phyloP scores from a whole-genome alignment of 208 protist species.

The Leishmania amazonensis region DNA sequence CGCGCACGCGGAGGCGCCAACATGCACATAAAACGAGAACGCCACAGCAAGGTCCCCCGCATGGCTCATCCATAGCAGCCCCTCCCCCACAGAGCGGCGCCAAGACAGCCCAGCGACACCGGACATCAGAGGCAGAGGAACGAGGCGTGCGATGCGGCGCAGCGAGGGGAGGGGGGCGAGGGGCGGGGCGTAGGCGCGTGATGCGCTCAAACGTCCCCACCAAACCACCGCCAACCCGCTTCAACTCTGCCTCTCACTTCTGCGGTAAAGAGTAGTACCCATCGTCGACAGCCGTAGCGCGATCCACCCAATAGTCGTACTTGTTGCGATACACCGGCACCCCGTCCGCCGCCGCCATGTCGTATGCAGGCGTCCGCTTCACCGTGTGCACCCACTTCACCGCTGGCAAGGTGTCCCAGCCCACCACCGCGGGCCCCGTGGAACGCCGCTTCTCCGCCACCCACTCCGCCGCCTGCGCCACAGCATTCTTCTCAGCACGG shows the following conservation, averaged over 20 bases:
- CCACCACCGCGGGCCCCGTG: slow-evolving; percentile 2
- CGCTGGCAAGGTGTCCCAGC: slow-evolving; percentile 2
- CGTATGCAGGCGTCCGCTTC: not conserved
- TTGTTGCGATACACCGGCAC: slow-evolving; percentile 15
- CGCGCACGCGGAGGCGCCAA: too few relatives aligned
- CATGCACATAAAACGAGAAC: too few relatives aligned
- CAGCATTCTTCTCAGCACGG: not conserved
- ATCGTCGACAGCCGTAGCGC: not conserved
- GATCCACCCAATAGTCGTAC: not conserved
- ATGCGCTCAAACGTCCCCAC: too few relatives aligned
- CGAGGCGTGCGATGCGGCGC: too few relatives aligned
- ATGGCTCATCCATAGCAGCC: too few relatives aligned
- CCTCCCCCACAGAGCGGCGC: too few relatives aligned
- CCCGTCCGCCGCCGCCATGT: not conserved
- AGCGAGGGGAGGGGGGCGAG: too few relatives aligned
- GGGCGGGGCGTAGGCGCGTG: too few relatives aligned
- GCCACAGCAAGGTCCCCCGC: too few relatives aligned
- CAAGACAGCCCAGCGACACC: too few relatives aligned
- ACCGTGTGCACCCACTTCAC: not conserved
- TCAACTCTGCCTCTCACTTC: not conserved
- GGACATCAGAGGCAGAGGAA: too few relatives aligned
- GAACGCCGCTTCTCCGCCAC: not conserved
- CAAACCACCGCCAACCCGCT: not conserved
- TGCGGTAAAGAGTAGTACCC: not conserved
- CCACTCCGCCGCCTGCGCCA: not conserved